Evolutionary conservation across 495 filamentous ascomycete genomes (phyloP), one percentile per base, ranked within the genome.

Genomic region (Aspergillus kassunensis): DNA sequence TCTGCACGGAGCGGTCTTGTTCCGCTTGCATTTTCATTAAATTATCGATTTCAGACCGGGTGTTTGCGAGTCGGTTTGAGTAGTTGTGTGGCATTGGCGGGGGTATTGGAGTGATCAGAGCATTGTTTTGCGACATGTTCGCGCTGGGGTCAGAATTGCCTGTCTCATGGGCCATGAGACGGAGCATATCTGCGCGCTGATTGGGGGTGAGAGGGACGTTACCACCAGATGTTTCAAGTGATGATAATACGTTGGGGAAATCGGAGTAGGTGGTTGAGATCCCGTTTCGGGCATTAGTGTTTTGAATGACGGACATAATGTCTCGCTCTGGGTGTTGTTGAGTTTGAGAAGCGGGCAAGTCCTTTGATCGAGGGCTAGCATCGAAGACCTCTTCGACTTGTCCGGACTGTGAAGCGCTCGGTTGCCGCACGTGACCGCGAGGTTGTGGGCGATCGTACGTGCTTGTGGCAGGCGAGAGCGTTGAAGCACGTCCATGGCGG

Each of bases 271-370:
- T 72, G 10, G 75, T 74, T 40, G 66, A 67, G 55, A 68, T 69
- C 25, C 69, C 69, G 51, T 74, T 79, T 40, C 73, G 81, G 31
- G 86, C 85, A 63, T 91, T 92, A 48, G 85, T 80, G 56, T 86
- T 85, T 43, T 91, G 84, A 59, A 95, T 91, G 45, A 92, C 80
- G 55, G 85, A 89, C 82, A 96, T 88, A 72, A 96, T 95, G 53
- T 88, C 85, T 30, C 85, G 80, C 50, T 84, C 80, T 18, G 82
- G 75, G 29, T 44, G 50, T 37, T 69, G 60, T 11, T 69, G 58
- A 58, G 56, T 41, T 23, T 61, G 54, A 21, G 57, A 58, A 4
- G 58, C 36, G 2, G 58, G 49, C 8, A 55, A 21, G 16, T 58
- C 64, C 13, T 56, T 62, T 39, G 65, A 64, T 40, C 62, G 66